These are phyloP conservation scores for Trichodelitschia bisporula DNA, from an alignment of 495 filamentous ascomycete species.

Conservation along the genomic window DNA sequence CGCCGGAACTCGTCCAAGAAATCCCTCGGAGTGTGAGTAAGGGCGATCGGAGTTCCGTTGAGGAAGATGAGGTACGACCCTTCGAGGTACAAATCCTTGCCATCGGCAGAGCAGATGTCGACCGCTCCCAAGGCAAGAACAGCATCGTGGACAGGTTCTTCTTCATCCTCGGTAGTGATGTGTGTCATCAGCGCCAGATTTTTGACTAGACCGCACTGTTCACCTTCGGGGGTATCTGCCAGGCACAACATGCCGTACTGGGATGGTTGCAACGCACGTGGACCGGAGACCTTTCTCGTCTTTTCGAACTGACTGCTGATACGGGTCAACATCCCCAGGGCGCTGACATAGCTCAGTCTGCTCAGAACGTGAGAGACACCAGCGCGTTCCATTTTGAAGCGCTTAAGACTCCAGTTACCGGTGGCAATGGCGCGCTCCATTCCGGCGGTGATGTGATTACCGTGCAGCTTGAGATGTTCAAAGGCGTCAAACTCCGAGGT, in stretches of 20 bases:
- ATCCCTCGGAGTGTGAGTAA: conserved; percentile 57
- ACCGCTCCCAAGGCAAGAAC: conserved; percentile 59
- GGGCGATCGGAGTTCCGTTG: conserved; percentile 76
- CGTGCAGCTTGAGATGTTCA: conserved; percentile 47
- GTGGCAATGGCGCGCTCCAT: conserved; percentile 88
- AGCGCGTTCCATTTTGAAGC: conserved; percentile 94
- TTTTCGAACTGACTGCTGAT: conserved; percentile 98
- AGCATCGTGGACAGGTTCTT: conserved; percentile 59
- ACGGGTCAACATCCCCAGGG: conserved; percentile 98
- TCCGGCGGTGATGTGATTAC: conserved; percentile 61
- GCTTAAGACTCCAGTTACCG: conserved; percentile 90
- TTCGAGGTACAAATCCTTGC: conserved; percentile 55
- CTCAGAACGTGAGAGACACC: conserved; percentile 94
- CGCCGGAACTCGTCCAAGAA: conserved; percentile 66
- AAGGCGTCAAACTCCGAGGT: conserved; percentile 69
- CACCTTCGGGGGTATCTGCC: conserved; percentile 93
- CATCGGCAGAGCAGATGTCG: conserved; percentile 44
- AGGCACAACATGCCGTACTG: conserved; percentile 96
- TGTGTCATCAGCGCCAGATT: conserved; percentile 98
- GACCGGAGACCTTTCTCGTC: conserved; percentile 84
- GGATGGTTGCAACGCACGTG: conserved; percentile 83
- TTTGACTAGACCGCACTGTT: conserved; percentile 93
- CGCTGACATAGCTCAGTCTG: conserved; percentile 84
- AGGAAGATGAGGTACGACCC: conserved; percentile 82
- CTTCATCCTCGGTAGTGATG: conserved; percentile 86